A percentile compares a stretch with the other conserved stretches of the same genome.
phyloP scores from a whole-genome alignment of 805 yeast genomes.

The Kregervanrija delftensis region DNA sequence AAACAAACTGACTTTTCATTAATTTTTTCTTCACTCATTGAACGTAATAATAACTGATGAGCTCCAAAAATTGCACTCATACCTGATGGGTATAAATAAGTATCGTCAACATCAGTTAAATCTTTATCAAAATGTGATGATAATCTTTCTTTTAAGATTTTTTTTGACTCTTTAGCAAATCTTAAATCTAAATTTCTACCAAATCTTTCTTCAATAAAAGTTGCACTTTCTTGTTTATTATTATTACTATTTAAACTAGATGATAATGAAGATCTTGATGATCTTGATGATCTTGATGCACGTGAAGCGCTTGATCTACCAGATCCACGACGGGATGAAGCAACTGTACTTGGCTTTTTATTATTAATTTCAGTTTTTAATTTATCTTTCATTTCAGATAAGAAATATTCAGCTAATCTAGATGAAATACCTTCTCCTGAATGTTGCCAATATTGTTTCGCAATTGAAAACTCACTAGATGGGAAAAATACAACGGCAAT shows the following conservation, averaged over 20 bases:
- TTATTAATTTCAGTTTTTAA: conserved; percentile 20
- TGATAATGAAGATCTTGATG: conserved; percentile 24
- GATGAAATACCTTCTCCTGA: conserved; percentile 96
- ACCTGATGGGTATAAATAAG: conserved; percentile 81
- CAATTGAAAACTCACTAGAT: conserved; percentile 46
- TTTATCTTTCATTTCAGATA: conserved; percentile 48
- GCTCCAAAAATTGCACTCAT: conserved; percentile 89
- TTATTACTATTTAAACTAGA: conserved; percentile 5
- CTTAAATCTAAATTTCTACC: conserved; percentile 83
- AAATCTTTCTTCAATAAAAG: conserved; percentile 80
- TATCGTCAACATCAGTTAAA: conserved; percentile 51
- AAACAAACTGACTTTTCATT: conserved; percentile 73
- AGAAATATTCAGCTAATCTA: conserved; percentile 77
- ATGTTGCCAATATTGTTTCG: conserved; percentile 94
- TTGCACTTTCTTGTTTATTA: conserved; percentile 43
- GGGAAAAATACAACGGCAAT: conserved; percentile 80
- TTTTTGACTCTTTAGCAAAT: conserved; percentile 69
- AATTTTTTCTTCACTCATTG: conserved; percentile 21
- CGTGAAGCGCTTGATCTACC: conserved; percentile 13
- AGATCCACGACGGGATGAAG: conserved; percentile 5
- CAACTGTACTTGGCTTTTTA: conserved; percentile 8
- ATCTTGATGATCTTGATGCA: conserved; percentile 15
- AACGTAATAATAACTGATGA: conserved; percentile 38
- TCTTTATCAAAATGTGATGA: conserved; percentile 39
- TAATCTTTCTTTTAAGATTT: conserved; percentile 67